Evolutionary conservation across 2,329 filamentous ascomycete species (phyloP).

Genomic region (Cladosporium colombiae): DNA sequence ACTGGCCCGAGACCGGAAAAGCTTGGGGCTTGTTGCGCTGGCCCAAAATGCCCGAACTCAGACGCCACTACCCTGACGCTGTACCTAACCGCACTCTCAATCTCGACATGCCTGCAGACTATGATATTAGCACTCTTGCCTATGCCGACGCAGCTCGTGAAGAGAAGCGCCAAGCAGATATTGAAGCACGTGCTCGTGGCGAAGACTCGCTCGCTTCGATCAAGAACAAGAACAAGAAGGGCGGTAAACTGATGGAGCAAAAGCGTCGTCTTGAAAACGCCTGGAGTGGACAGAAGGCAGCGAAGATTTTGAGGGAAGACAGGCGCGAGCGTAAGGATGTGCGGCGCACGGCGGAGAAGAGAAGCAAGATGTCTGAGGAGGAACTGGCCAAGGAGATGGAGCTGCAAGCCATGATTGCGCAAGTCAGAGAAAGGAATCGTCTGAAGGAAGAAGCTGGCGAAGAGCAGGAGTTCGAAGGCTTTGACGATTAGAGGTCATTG

Average conservation of each 20-base stretch:
- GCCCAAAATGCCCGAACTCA: conserved; percentile 87
- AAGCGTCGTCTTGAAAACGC: conserved; percentile 37
- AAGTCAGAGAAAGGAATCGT: conserved; percentile 21
- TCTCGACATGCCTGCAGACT: conserved; percentile 34
- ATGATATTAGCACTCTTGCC: conserved; percentile 42
- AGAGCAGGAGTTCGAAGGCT: conserved; percentile 21
- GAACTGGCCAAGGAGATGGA: conserved; percentile 25
- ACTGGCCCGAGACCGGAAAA: conserved; percentile 79
- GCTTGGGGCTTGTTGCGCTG: conserved; percentile 85
- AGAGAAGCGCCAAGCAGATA: conserved; percentile 42
- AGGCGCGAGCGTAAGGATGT: conserved; percentile 22
- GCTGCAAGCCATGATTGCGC: conserved; percentile 20
- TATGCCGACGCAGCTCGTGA: conserved; percentile 51
- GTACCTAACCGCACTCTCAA: conserved; percentile 45
- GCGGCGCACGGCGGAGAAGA: conserved; percentile 18
- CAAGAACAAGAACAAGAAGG: conserved; percentile 28
- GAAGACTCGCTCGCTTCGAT: conserved; percentile 20
- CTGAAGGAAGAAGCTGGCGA: conserved; percentile 14
- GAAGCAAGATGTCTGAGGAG: conserved; percentile 26
- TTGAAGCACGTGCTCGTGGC: conserved; percentile 32
- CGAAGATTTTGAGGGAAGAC: conserved; percentile 21
- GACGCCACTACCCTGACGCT: conserved; percentile 42
- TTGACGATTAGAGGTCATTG: conserved; percentile 10
- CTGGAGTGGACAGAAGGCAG: conserved; percentile 35
- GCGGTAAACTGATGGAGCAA: conserved; percentile 33